Evolutionary conservation across 2,329 filamentous ascomycete species (phyloP).

Genomic region (Chaetomiaceae sp.): DNA sequence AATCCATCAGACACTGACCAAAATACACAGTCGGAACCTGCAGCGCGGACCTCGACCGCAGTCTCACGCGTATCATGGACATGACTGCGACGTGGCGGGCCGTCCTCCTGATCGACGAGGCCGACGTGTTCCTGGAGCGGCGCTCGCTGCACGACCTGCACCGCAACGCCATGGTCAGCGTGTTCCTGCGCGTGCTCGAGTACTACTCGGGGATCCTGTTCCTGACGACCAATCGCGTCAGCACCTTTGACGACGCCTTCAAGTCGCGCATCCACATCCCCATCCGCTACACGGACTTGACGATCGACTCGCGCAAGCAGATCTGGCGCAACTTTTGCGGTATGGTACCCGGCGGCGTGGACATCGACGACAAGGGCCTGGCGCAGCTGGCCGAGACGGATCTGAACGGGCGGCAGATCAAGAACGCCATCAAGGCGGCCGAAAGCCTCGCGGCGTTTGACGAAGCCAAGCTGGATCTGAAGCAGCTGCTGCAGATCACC

Average conservation of each 20-base stretch:
- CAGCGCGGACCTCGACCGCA: slow-evolving; percentile 21
- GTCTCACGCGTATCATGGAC: slow-evolving; percentile 23
- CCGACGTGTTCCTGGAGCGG: slow-evolving; percentile 37
- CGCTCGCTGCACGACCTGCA: slow-evolving; percentile 32
- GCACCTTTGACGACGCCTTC: slow-evolving; percentile 35
- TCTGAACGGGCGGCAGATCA: slow-evolving; percentile 39
- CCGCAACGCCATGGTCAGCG: slow-evolving; percentile 37
- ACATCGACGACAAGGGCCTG: slow-evolving; percentile 24
- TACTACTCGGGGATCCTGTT: slow-evolving; percentile 37
- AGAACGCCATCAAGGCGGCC: slow-evolving; percentile 33
- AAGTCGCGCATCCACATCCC: slow-evolving; percentile 35
- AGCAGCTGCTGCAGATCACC: slow-evolving; percentile 25
- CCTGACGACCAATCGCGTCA: slow-evolving; percentile 35
- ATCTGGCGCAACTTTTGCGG: slow-evolving; percentile 33
- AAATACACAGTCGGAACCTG: slow-evolving; percentile 28
- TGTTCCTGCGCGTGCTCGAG: slow-evolving; percentile 35
- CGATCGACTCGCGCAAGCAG: slow-evolving; percentile 18
- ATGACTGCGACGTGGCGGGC: slow-evolving; percentile 28
- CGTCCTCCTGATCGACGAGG: slow-evolving; percentile 38
- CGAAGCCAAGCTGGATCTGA: slow-evolving; percentile 21
- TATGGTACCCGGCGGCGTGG: slow-evolving; percentile 25
- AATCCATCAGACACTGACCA: not conserved
- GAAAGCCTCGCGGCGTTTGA: slow-evolving; percentile 26
- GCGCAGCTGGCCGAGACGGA: slow-evolving; percentile 32
- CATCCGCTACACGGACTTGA: slow-evolving; percentile 32